Evolutionary conservation across 345 rosid species (phyloP).

Genomic region (Pistacia atlantica): DNA sequence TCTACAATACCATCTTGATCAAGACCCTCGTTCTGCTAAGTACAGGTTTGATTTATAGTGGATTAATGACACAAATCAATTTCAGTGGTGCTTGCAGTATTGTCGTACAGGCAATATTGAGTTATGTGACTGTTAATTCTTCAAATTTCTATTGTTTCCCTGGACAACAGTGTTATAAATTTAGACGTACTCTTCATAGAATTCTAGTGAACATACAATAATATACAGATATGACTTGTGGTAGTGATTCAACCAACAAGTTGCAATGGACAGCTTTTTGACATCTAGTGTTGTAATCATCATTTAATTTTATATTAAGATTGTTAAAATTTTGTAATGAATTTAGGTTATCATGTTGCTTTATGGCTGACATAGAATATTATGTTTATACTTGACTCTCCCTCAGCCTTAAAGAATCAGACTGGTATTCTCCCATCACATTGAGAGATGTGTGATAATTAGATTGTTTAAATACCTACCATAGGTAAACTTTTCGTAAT

Average conservation of each 20-base stretch:
- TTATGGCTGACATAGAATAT: no score
- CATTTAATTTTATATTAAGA: neutral
- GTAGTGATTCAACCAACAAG: neutral
- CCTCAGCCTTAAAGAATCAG: neutral
- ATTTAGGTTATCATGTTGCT: neutral
- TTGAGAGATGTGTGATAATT: neutral
- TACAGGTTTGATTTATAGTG: constrained; percentile 56
- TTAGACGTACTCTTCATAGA: no score
- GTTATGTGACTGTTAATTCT: neutral
- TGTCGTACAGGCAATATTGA: constrained; percentile 1
- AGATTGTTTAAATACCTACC: neutral
- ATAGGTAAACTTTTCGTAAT: constrained; percentile 1
- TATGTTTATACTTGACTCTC: neutral
- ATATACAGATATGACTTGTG: neutral
- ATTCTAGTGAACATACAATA: neutral
- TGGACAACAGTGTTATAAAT: no score
- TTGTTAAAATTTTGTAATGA: neutral
- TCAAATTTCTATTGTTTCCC: neutral
- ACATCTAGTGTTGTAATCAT: neutral
- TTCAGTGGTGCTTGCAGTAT: neutral
- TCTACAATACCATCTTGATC: constrained; percentile 60
- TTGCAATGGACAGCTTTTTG: neutral
- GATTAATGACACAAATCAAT: neutral
- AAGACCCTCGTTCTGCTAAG: constrained; percentile 87
- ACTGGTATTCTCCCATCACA: neutral